A percentile compares a stretch with the other conserved stretches of the same genome.
Conservation (phyloP, 192 early-diverging fungal species). For the Podila horticola region DNA sequence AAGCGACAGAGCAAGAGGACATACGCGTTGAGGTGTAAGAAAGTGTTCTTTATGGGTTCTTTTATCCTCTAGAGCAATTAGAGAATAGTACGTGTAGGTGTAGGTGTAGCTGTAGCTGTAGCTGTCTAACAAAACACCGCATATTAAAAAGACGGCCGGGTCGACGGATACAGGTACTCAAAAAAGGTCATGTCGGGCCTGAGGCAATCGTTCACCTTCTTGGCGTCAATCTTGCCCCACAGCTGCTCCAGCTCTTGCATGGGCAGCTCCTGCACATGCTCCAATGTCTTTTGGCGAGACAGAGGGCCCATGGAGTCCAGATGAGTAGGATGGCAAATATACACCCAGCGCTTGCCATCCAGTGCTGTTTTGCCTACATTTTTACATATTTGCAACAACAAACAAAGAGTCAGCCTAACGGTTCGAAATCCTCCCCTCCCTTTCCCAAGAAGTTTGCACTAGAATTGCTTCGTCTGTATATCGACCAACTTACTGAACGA, state of each 20-base stretch:
- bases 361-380: slow-evolving; percentile 41
- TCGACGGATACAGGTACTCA: slow-evolving; percentile 39
- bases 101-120: no score
- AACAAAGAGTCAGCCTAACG: background rate
- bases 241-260: slow-evolving; percentile 31
- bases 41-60: no score
- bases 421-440: no score
- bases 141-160: no score
- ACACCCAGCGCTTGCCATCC: slow-evolving; percentile 47
- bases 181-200: slow-evolving; percentile 48
- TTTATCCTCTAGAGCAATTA: no score
- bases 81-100: no score
- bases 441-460: no score
- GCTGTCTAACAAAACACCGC: no score
- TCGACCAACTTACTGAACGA: slow-evolving; percentile 60
- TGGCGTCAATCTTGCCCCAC: slow-evolving; percentile 30
- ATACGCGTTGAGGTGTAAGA: no score
- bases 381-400: background rate
- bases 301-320: slow-evolving; percentile 33
- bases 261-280: slow-evolving; percentile 46
- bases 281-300: slow-evolving; percentile 32
- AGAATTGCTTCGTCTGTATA: background rate
- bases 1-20: no score
- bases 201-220: slow-evolving; percentile 14
- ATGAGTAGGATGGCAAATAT: slow-evolving; percentile 51